Conservation (phyloP, 73 alveolate genomes). For the Symbiodinium natans region DNA sequence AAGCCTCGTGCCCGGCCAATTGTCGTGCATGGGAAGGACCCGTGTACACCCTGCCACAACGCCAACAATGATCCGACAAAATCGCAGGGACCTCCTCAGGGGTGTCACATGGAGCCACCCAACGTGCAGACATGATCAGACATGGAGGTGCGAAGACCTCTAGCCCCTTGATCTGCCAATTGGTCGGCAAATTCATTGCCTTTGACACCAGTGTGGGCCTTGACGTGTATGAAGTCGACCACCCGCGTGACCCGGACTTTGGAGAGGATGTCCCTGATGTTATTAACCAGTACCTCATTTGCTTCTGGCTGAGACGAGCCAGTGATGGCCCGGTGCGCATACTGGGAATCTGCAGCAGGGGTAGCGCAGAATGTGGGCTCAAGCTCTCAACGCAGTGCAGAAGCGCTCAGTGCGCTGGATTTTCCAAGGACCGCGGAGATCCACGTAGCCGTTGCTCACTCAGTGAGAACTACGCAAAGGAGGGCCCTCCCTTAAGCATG, state of each 20-base stretch:
- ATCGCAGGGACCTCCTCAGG: neutral
- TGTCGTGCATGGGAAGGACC: conserved; percentile 19
- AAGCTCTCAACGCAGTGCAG: no score
- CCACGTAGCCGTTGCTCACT: no score
- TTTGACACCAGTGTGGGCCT: neutral
- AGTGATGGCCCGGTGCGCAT: neutral
- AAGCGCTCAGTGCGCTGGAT: no score
- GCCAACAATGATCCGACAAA: neutral
- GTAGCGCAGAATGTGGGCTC: no score
- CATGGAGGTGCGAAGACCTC: neutral
- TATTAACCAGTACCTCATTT: neutral
- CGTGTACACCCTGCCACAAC: neutral
- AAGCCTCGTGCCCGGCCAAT: conserved; percentile 35
- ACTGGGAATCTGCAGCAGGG: conserved; percentile 23
- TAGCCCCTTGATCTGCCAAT: neutral
- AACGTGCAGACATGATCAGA: neutral
- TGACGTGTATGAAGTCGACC: neutral
- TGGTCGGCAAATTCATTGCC: conserved; percentile 21
- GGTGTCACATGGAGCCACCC: neutral
- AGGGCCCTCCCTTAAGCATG: no score
- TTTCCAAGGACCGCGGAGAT: no score
- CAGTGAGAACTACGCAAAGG: no score
- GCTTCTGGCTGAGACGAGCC: neutral
- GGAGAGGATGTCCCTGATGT: neutral
- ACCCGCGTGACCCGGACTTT: neutral